phyloP scores from a whole-genome alignment of 306 rosid species.

The Spatholobus suberectus region DNA sequence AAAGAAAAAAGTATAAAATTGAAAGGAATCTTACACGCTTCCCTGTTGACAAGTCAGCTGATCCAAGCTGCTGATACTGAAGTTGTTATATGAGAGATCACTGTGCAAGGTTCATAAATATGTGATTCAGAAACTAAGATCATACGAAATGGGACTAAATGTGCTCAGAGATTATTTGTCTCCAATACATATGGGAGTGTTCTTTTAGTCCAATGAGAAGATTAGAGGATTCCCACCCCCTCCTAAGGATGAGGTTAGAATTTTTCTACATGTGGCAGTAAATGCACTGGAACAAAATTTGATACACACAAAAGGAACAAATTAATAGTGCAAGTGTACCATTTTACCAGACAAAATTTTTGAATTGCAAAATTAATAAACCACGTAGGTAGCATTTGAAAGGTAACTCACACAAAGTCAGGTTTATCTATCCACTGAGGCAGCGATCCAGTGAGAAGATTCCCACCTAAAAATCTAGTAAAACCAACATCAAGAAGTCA shows the following conservation, averaged over 20 bases:
- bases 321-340: background rate
- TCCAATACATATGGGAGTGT: background rate
- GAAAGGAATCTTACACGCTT: constrained; percentile 57
- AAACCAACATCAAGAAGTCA: constrained; percentile 28
- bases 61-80: constrained; percentile 36
- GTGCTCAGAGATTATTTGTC: background rate
- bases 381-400: constrained; percentile 18
- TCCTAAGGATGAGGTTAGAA: background rate
- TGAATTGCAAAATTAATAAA: background rate
- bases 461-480: constrained; percentile 64
- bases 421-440: constrained; percentile 51
- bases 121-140: constrained; percentile 18
- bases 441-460: constrained; percentile 57
- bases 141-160: background rate
- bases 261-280: no score
- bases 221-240: background rate
- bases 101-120: constrained; percentile 45
- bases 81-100: constrained; percentile 74
- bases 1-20: constrained; percentile 42
- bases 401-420: constrained; percentile 53
- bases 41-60: constrained; percentile 46
- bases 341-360: background rate
- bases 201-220: background rate
- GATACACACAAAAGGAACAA: constrained; percentile 1
- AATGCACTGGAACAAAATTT: background rate